phyloP scores from a whole-genome alignment of 768 basidiomycete species.

The Psilocybe sp. region DNA sequence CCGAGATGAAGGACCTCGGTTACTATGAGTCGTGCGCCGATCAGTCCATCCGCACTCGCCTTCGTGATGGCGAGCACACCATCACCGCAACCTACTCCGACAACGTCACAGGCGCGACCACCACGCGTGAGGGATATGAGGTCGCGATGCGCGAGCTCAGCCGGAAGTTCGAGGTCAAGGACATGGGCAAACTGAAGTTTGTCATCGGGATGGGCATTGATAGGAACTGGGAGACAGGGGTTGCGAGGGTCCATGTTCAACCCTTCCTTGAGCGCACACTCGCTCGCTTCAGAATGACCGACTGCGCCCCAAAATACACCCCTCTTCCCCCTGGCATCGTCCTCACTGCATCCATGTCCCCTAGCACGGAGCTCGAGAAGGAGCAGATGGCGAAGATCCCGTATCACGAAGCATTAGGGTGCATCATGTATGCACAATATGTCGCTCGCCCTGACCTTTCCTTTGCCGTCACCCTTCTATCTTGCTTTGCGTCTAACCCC shows the following conservation, averaged over 20 bases:
- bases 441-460: background rate
- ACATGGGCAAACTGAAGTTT: too few relatives aligned
- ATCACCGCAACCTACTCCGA: background rate
- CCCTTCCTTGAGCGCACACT: background rate
- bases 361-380: background rate
- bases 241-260: background rate
- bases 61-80: background rate
- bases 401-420: background rate
- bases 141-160: too few relatives aligned
- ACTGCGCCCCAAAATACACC: too few relatives aligned
- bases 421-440: too few relatives aligned
- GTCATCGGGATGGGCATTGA: background rate
- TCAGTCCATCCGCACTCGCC: background rate
- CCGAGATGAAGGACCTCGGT: too few relatives aligned
- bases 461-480: background rate
- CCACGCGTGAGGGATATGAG: background rate
- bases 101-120: background rate
- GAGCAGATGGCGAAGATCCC: background rate
- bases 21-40: background rate
- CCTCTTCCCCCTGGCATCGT: too few relatives aligned
- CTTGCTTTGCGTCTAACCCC: background rate
- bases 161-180: background rate
- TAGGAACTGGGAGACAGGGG: background rate
- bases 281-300: too few relatives aligned
- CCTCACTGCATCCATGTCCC: background rate